A percentile compares a stretch with the other conserved stretches of the same genome.
Evolutionary conservation across 345 rosid genomes (phyloP).

Genomic region (Noccaea bulbosa): DNA sequence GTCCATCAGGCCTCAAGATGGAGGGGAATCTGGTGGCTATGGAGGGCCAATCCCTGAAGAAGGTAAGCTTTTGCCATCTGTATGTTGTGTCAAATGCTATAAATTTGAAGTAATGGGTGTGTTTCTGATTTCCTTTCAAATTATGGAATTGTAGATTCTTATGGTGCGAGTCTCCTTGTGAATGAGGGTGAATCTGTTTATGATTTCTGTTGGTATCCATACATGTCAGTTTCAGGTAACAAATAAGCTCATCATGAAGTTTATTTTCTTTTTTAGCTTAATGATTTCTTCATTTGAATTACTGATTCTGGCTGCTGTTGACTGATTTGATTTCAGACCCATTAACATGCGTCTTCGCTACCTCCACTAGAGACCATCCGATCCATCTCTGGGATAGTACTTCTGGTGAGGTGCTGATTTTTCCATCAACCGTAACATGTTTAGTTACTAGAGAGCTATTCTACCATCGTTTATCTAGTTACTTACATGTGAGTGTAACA

Average conservation of each 20-base stretch:
- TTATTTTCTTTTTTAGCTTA: conserved; percentile 17
- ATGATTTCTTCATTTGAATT: conserved; percentile 15
- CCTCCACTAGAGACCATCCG: conserved; percentile 90
- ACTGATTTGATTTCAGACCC: conserved; percentile 63
- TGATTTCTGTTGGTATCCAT: conserved; percentile 97
- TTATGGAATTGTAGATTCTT: conserved; percentile 73
- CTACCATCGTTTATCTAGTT: conserved; percentile 10
- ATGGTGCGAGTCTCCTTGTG: conserved; percentile 63
- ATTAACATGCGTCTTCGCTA: conserved; percentile 84
- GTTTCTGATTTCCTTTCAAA: neutral
- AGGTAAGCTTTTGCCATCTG: conserved; percentile 22
- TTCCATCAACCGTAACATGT: neutral
- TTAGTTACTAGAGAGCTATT: conserved; percentile 4
- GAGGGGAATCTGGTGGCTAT: conserved; percentile 35
- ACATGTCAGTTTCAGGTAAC: conserved; percentile 86
- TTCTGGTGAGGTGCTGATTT: conserved; percentile 76
- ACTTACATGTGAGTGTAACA: conserved; percentile 27
- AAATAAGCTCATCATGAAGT: neutral
- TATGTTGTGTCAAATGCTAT: conserved; percentile 13
- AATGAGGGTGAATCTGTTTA: conserved; percentile 89
- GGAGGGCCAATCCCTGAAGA: conserved; percentile 37
- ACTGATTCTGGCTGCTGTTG: conserved; percentile 26
- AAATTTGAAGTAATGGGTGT: neutral
- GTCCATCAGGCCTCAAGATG: conserved; percentile 44
- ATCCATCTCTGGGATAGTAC: conserved; percentile 98